Conservation (phyloP, 176 grass and related monocot genomes). For the Calamus simplicifolius region DNA sequence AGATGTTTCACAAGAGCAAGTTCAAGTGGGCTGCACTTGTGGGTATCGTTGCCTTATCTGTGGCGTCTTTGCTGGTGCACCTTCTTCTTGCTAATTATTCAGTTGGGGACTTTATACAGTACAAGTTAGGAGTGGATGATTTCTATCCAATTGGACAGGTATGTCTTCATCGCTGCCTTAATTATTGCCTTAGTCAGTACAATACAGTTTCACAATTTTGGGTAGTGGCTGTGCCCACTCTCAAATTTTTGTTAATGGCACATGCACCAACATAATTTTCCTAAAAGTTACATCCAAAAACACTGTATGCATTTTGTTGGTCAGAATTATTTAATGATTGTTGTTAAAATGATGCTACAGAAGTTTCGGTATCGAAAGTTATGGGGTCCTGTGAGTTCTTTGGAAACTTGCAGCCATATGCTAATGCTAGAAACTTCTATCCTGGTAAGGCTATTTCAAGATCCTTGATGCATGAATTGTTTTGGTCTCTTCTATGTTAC, state of each 20-base stretch:
- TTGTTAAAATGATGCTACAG: conserved; percentile 31
- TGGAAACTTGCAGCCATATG: conserved; percentile 66
- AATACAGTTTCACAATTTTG: no score
- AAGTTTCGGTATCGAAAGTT: conserved; percentile 53
- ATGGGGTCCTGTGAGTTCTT: conserved; percentile 75
- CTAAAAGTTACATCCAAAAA: no score
- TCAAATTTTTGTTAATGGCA: no score
- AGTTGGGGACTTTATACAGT: conserved; percentile 40
- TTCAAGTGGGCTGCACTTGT: conserved; percentile 79
- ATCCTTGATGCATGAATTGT: no score
- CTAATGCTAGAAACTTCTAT: conserved; percentile 44
- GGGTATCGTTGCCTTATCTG: conserved; percentile 64
- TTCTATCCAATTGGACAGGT: conserved; percentile 58
- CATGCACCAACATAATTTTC: no score
- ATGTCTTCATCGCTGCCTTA: conserved; percentile 3
- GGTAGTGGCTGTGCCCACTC: no score
- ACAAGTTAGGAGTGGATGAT: conserved; percentile 49
- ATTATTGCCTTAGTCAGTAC: no score
- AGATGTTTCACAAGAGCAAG: conserved; percentile 94
- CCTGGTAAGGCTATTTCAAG: conserved; percentile 34
- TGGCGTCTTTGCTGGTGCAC: conserved; percentile 77
- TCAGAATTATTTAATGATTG: conserved; percentile 13
- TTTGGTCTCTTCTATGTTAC: no score
- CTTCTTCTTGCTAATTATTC: conserved; percentile 90
- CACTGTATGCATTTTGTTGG: no score